Conservation (phyloP, 1,139 yeast species). For the Kodamaea ohmeri region DNA sequence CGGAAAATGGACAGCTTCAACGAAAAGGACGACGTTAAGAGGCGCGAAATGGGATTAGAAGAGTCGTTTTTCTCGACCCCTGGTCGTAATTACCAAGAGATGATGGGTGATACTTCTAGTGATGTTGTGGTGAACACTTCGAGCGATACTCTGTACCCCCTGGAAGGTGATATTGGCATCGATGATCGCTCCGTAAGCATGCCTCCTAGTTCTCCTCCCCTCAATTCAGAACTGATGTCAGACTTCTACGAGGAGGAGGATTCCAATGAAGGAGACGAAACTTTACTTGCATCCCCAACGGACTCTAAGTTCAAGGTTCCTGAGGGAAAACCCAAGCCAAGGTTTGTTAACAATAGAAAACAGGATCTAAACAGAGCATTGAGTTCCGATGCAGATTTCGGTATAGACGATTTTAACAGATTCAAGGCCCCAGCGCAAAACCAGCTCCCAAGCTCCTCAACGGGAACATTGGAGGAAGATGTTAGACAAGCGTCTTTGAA, state of each 20-base stretch:
- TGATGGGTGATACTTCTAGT: slow-evolving; percentile 13
- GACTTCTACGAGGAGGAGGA: slow-evolving; percentile 20
- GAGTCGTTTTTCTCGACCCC: slow-evolving; percentile 7
- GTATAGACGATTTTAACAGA: slow-evolving; percentile 45
- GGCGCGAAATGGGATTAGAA: slow-evolving; percentile 26
- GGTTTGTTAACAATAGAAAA: slow-evolving; percentile 10
- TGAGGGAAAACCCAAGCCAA: slow-evolving; percentile 11
- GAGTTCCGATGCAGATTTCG: slow-evolving; percentile 48
- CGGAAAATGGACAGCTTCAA: slow-evolving; percentile 47
- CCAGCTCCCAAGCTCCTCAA: slow-evolving; percentile 26
- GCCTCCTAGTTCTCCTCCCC: slow-evolving; percentile 14
- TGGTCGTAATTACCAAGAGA: slow-evolving; percentile 12
- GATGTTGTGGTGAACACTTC: slow-evolving; percentile 8
- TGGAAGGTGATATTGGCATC: slow-evolving; percentile 10
- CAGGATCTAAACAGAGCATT: slow-evolving; percentile 11
- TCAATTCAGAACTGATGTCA: slow-evolving; percentile 7
- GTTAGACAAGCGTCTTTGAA: slow-evolving; percentile 10
- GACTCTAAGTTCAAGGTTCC: slow-evolving; percentile 4
- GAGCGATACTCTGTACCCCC: slow-evolving; percentile 2
- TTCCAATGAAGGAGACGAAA: slow-evolving; percentile 17
- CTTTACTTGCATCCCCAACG: slow-evolving; percentile 8
- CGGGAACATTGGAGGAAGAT: slow-evolving; percentile 13
- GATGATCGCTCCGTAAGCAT: slow-evolving; percentile 2
- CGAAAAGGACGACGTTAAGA: slow-evolving; percentile 43
- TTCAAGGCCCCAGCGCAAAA: slow-evolving; percentile 30